Base-by-base conservation (phyloP, 73 alveolate species). In the Stentor coeruleus region DNA sequence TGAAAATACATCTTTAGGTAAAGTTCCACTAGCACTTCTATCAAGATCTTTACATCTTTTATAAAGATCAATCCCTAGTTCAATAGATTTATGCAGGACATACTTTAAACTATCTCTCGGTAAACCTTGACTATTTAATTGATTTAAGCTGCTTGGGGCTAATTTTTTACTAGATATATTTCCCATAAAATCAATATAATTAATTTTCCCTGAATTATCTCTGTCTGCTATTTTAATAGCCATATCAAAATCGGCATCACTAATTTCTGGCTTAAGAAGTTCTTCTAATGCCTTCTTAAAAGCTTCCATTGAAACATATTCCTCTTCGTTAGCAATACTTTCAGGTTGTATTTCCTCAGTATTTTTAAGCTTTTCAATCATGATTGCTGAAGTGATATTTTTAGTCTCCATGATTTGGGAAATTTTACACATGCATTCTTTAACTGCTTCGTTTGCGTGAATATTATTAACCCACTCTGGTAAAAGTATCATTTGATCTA, bases 61-160 rank as follows among this genome's bases (percentile, higher is more conserved):
- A 39, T 87, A 82, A 3, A 86, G 74, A 59, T 86, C 88, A 4
- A 86, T 14, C 59, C 82, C 73, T 0, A 86, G 89, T 49, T 86
- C 92, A 14, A 74, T 58, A 39, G 86, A 58, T 75, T 86, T 86
- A 42, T 87, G 58, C 2, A 86, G 77, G 36, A 74, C 83, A 58
- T 86, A 86, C 59, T 82, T 86, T 42, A 86, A 55, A 0, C 89
- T 74, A 20, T 83, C 92, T 58, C 82, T 87, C 42, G 79, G 79
- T 20, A 66, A 33, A 1, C 15, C 36, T 11, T 20, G 37, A 33
- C 79, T 66, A 20, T 31, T 66, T 2, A 66, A 66, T 20, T 20
- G n/a, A 20, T 26, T 66, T 20, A 49, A 49, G 20, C 28, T 20
- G 20, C 66, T 49, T 11, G 79, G 79, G 14, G 40, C 36, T 33